Percentiles rank a stretch among this genome's conserved stretches.
These are phyloP conservation scores for Colletotrichum limetticola DNA, from an alignment of 2,329 filamentous ascomycete species.

Conservation along the genomic window DNA sequence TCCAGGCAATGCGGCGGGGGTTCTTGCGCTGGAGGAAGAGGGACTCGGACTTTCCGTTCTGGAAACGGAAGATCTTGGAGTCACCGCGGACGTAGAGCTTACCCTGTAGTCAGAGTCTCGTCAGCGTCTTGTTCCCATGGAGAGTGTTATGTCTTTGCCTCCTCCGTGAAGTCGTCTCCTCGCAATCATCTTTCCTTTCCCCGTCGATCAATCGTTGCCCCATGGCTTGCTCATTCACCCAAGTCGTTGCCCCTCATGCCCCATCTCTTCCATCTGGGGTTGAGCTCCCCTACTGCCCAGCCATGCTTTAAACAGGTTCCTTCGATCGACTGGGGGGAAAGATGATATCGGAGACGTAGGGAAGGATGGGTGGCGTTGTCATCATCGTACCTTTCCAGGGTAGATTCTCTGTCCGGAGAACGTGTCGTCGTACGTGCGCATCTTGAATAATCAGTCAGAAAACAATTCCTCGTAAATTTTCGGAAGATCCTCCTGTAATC, in stretches of 20 bases:
- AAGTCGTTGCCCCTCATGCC: background rate
- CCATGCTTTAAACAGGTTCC: background rate
- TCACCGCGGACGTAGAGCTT: slow-evolving; percentile 99
- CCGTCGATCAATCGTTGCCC: slow-evolving; percentile 1
- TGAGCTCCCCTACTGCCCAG: background rate
- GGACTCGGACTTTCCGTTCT: slow-evolving; percentile 99
- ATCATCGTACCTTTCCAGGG: slow-evolving; percentile 71
- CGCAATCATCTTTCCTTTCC: background rate
- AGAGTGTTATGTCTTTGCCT: slow-evolving; percentile 9
- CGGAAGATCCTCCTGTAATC: background rate
- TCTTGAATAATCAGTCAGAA: slow-evolving; percentile 52
- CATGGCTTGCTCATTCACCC: background rate
- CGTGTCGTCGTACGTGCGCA: slow-evolving; percentile 75
- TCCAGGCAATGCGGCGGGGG: slow-evolving; percentile 99
- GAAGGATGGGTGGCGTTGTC: background rate
- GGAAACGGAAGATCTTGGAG: slow-evolving; percentile 99
- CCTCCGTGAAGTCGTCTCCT: background rate
- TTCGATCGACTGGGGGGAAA: slow-evolving; percentile 12
- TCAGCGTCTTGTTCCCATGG: slow-evolving; percentile 39
- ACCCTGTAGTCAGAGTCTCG: slow-evolving; percentile 70
- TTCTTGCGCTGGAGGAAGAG: slow-evolving; percentile 99
- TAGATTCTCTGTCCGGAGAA: slow-evolving; percentile 76
- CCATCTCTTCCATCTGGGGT: background rate
- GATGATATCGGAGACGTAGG: background rate
- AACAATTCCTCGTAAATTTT: background rate